Conservation (phyloP, 305 asterid species). For the Fraxinus sp. region DNA sequence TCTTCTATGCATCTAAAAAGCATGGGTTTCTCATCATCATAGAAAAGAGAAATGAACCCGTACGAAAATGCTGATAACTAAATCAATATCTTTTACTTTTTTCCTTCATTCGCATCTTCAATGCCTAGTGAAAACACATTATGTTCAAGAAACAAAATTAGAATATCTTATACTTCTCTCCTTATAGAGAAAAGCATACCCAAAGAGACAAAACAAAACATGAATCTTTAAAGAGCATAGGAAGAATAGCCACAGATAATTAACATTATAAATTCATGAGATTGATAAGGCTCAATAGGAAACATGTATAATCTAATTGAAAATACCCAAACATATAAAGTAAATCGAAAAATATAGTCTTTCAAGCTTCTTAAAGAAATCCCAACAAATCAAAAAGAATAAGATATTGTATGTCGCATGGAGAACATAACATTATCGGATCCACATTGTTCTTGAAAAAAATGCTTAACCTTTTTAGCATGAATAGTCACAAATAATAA, state of each 20-base stretch:
- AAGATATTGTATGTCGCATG: background rate
- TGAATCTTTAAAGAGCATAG: slow-evolving; percentile 1
- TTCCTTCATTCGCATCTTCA: background rate
- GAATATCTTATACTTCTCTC: background rate
- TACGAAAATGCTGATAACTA: slow-evolving; percentile 7
- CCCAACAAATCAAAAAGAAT: background rate
- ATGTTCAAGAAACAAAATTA: background rate
- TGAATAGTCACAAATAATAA: background rate
- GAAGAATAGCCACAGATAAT: background rate
- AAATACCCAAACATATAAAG: background rate
- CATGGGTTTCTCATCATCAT: background rate
- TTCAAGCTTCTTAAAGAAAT: background rate
- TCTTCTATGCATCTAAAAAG: slow-evolving; percentile 6
- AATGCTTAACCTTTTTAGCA: background rate
- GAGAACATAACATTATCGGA: background rate
- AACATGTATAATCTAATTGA: background rate
- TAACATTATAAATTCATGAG: background rate
- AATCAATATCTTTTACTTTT: background rate
- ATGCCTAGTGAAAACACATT: background rate
- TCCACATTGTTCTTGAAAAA: background rate
- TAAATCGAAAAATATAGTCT: background rate
- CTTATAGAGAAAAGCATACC: background rate
- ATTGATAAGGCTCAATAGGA: background rate
- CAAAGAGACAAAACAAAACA: background rate
- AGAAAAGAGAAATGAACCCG: background rate